Conservation (phyloP, 768 basidiomycete species). For the Leccinum olivaceopallidum region DNA sequence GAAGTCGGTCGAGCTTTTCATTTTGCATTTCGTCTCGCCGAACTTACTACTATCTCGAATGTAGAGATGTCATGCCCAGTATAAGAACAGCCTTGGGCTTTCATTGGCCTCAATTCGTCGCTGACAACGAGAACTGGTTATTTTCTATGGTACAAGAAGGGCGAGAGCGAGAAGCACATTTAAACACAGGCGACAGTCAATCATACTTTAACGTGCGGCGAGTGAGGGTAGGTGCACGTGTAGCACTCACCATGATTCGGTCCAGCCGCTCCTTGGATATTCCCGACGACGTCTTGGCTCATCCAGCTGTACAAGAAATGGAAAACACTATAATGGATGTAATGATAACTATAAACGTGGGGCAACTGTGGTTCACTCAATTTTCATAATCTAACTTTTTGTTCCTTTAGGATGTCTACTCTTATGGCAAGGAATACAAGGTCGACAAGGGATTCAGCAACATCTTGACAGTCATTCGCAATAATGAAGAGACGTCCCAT, state of each 20-base stretch:
- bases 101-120: not conserved
- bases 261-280: not conserved
- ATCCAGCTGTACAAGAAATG: not conserved
- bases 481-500: not conserved
- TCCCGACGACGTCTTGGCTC: not conserved
- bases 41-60: not conserved
- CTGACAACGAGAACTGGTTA: not conserved
- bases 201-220: not conserved
- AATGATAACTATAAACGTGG: not conserved
- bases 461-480: not conserved
- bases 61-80: not conserved
- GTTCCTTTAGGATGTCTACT: not conserved
- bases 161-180: not conserved
- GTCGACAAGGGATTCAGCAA: not conserved
- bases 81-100: not conserved
- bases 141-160: not conserved
- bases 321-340: not conserved
- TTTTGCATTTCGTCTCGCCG: not conserved
- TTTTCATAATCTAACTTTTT: not conserved
- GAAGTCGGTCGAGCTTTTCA: not conserved
- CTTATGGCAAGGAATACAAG: not conserved
- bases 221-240: not conserved
- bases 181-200: not conserved
- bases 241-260: not conserved
- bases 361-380: not conserved